Evolutionary conservation across 306 rosid species (phyloP).

Genomic region (Corylus heterophylla): DNA sequence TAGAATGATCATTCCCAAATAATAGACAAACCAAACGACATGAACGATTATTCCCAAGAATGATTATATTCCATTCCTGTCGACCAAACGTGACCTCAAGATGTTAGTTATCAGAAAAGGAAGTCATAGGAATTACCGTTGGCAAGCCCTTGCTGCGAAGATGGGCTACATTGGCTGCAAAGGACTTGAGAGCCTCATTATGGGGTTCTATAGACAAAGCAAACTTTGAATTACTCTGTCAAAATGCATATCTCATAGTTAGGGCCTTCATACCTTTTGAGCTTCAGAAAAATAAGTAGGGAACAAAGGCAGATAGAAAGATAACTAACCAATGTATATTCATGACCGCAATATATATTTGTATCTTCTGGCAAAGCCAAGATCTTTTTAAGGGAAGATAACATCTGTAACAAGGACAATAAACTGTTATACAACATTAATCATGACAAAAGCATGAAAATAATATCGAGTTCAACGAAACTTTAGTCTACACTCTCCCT

Average conservation of each 20-base stretch:
- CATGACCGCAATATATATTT: conserved; percentile 80
- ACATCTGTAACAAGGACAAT: conserved; percentile 62
- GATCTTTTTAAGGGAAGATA: conserved; percentile 73
- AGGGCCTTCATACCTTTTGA: conserved; percentile 15
- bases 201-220: conserved; percentile 84
- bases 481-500: not conserved
- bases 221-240: conserved; percentile 84
- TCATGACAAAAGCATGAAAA: not conserved
- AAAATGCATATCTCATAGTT: conserved; percentile 31
- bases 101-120: not conserved
- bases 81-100: too few species aligned
- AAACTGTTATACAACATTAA: conserved; percentile 10
- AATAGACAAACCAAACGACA: too few species aligned
- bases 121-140: conserved; percentile 55
- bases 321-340: conserved; percentile 74
- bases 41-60: too few species aligned
- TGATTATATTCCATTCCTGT: too few species aligned
- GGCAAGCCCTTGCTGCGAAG: conserved; percentile 81
- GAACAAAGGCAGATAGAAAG: conserved; percentile 9
- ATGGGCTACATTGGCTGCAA: conserved; percentile 66
- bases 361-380: conserved; percentile 76
- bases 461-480: conserved; percentile 2
- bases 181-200: conserved; percentile 82
- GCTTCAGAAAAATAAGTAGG: conserved; percentile 16
- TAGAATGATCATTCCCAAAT: too few species aligned